Evolutionary conservation across 345 rosid genomes (phyloP).

Genomic region (Aethionema arabicum): DNA sequence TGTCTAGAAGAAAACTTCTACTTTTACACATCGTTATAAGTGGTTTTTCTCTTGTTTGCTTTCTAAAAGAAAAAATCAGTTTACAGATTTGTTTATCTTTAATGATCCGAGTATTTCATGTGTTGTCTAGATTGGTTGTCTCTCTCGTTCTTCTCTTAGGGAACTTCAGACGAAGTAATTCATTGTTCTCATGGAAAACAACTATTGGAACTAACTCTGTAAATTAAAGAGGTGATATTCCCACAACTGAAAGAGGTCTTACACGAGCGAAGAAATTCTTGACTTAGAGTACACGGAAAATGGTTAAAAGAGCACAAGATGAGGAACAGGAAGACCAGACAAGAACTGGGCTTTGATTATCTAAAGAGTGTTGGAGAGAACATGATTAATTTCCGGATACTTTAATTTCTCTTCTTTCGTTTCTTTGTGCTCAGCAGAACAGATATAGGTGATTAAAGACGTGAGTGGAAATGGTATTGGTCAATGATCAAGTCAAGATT

Average conservation of each 20-base stretch:
- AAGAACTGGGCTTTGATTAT: slow-evolving; percentile 13
- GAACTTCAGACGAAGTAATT: slow-evolving; percentile 92
- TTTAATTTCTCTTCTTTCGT: slow-evolving; percentile 5
- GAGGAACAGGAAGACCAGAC: slow-evolving; percentile 13
- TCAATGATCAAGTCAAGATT: slow-evolving; percentile 27
- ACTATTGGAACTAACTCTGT: slow-evolving; percentile 88
- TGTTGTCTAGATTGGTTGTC: too few relatives aligned
- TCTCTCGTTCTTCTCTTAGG: slow-evolving; percentile 45
- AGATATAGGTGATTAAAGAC: slow-evolving; percentile 7
- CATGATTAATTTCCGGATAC: slow-evolving; percentile 19
- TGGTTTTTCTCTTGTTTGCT: too few relatives aligned
- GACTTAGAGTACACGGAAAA: slow-evolving; percentile 20
- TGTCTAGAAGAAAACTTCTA: too few relatives aligned
- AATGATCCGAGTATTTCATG: too few relatives aligned
- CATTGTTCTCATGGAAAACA: slow-evolving; percentile 92
- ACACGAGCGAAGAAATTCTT: background rate
- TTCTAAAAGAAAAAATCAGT: too few relatives aligned
- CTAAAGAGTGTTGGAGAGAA: slow-evolving; percentile 5
- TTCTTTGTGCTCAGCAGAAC: slow-evolving; percentile 15
- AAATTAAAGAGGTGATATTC: background rate
- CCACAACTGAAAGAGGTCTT: slow-evolving; percentile 35
- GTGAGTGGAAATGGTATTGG: slow-evolving; percentile 15
- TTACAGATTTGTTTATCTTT: too few relatives aligned
- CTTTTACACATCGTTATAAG: too few relatives aligned
- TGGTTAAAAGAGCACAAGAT: slow-evolving; percentile 5